Conservation (phyloP, 2,329 filamentous ascomycete genomes). For the Phaeophleospora eucalypticola region DNA sequence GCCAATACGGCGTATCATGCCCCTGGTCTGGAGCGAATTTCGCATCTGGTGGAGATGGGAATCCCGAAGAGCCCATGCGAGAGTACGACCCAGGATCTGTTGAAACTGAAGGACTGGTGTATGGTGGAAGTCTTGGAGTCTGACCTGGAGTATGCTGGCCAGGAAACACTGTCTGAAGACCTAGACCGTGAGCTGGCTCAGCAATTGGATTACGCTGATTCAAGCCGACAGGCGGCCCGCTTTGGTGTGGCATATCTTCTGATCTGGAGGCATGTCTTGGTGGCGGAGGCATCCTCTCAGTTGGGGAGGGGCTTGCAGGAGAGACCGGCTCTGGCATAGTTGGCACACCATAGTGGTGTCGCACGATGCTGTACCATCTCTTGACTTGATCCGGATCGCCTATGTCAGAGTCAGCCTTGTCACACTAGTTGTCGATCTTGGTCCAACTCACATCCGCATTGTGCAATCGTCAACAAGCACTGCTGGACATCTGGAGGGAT, state of each 20-base stretch:
- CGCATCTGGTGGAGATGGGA: neutral
- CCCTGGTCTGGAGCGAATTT: neutral
- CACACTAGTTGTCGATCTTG: neutral
- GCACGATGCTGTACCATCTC: conserved; percentile 8
- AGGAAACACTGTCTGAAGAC: neutral
- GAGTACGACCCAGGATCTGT: neutral
- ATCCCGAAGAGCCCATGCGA: neutral
- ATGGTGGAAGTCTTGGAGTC: too few relatives aligned
- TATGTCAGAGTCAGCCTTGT: neutral
- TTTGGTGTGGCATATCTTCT: neutral
- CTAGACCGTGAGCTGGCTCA: neutral
- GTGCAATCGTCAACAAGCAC: conserved; percentile 9
- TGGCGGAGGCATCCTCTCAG: neutral
- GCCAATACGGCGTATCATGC: neutral
- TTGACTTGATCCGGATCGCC: conserved; percentile 7
- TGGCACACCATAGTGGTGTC: conserved; percentile 4
- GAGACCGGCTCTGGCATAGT: neutral
- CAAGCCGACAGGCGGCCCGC: too few relatives aligned
- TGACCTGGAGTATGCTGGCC: neutral
- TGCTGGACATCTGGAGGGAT: conserved; percentile 9
- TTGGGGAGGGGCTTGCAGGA: neutral
- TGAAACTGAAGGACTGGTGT: neutral
- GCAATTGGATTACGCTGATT: too few relatives aligned
- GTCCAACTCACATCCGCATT: conserved; percentile 4
- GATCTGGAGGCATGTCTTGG: neutral